These are phyloP conservation scores for Saccharomycopsis fermentans DNA, from an alignment of 805 yeast genomes.

Conservation along the genomic window DNA sequence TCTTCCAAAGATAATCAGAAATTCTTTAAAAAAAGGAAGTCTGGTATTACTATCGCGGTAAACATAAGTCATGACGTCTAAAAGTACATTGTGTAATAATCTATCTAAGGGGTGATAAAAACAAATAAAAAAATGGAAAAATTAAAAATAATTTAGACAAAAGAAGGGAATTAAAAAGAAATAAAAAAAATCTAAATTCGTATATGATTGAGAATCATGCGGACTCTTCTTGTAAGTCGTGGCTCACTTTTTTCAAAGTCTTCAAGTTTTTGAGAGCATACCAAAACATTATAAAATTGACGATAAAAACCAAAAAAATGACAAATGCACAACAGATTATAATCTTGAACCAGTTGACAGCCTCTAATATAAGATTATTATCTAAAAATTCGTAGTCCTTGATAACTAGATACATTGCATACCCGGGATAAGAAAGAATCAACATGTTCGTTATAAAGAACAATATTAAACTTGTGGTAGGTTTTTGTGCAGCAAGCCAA, in stretches of 20 bases:
- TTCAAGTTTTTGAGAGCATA: not conserved
- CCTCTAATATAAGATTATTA: not conserved
- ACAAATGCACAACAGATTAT: not conserved
- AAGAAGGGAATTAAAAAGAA: not conserved
- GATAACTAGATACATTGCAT: not conserved
- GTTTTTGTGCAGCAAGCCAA: not conserved
- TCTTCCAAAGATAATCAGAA: too few relatives aligned
- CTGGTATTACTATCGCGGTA: too few relatives aligned
- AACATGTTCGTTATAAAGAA: not conserved
- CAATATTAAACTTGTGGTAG: not conserved
- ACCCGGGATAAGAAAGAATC: not conserved
- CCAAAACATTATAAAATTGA: not conserved
- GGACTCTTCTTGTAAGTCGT: not conserved
- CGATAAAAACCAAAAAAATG: not conserved
- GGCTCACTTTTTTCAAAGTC: not conserved
- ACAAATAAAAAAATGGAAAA: not conserved
- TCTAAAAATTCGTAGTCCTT: not conserved
- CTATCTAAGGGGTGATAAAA: not conserved
- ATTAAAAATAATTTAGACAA: not conserved
- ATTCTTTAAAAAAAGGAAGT: too few relatives aligned
- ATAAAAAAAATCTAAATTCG: not conserved
- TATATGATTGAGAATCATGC: not conserved
- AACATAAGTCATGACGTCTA: not conserved
- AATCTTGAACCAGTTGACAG: not conserved
- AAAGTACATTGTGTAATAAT: not conserved